Conservation (phyloP, 2,329 filamentous ascomycete species). For the Geosmithia flava region DNA sequence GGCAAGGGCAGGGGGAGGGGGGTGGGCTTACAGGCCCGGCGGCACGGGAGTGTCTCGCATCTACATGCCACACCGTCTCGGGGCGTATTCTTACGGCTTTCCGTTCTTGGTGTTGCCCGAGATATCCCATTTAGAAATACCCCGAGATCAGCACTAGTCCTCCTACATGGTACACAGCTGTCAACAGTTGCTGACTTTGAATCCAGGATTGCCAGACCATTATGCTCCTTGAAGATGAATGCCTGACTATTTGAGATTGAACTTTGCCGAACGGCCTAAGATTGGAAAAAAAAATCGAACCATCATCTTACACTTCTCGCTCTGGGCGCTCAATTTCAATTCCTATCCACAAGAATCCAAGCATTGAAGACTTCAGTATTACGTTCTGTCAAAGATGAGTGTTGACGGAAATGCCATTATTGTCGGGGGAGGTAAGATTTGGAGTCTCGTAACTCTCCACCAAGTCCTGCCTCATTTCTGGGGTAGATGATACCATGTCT, state of each 20-base stretch:
- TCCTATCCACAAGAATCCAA: no score
- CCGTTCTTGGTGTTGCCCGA: not conserved
- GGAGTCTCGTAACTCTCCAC: no score
- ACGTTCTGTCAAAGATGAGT: not conserved
- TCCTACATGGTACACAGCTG: not conserved
- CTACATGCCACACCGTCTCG: no score
- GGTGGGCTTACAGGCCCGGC: no score
- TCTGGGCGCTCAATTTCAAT: no score
- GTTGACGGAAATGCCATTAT: not conserved
- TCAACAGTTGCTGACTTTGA: not conserved
- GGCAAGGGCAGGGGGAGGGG: no score
- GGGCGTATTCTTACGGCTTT: not conserved
- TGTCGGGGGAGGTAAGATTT: not conserved
- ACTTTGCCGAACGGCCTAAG: not conserved
- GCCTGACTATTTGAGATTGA: not conserved
- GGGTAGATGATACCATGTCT: not conserved
- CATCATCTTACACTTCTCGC: not conserved
- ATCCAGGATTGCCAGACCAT: not conserved
- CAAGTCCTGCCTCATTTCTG: no score
- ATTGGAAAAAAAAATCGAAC: not conserved
- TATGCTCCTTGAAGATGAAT: no score
- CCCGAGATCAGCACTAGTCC: not conserved
- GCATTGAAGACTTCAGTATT: not conserved
- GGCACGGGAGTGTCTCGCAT: no score
- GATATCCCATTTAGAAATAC: not conserved